phyloP scores from a whole-genome alignment of 2,329 filamentous ascomycete genomes.

The Fusarium sp. region DNA sequence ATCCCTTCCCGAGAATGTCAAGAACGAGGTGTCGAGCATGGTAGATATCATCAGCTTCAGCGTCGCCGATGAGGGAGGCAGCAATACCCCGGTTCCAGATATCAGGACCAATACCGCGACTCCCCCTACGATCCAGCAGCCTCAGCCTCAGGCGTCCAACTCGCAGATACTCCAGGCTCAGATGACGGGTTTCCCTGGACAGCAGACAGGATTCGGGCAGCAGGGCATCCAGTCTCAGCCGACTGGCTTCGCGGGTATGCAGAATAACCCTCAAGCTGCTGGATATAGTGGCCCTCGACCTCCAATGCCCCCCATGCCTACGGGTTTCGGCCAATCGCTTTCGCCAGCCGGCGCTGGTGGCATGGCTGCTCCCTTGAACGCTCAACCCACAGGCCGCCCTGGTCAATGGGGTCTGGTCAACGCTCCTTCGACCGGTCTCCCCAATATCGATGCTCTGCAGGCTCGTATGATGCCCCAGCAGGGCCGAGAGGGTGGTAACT shows the following conservation, averaged over 20 bases:
- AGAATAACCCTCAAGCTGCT: conserved; percentile 72
- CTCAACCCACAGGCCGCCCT: conserved; percentile 91
- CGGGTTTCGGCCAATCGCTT: conserved; percentile 62
- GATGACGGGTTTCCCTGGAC: conserved; percentile 71
- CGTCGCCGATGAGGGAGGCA: conserved; percentile 73
- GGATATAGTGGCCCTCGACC: conserved; percentile 87
- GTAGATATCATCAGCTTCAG: conserved; percentile 99
- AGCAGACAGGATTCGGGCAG: conserved; percentile 66
- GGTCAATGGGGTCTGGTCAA: conserved; percentile 99
- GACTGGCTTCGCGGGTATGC: conserved; percentile 72
- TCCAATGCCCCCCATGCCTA: conserved; percentile 82
- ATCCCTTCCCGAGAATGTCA: conserved; percentile 80
- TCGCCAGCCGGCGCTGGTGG: conserved; percentile 69
- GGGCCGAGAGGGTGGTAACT: conserved; percentile 82
- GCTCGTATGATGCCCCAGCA: conserved; percentile 97
- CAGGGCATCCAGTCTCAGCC: conserved; percentile 70
- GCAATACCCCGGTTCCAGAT: conserved; percentile 66
- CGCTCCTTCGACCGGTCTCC: conserved; percentile 84
- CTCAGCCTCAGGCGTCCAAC: conserved; percentile 77
- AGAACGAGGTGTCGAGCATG: conserved; percentile 99
- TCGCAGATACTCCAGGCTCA: conserved; percentile 69
- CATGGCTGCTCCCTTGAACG: conserved; percentile 74
- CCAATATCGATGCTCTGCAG: conserved; percentile 91
- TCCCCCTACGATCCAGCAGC: conserved; percentile 68
- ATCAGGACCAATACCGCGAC: conserved; percentile 64